Percentiles rank a stretch among this genome's conserved stretches.
phyloP scores from a whole-genome alignment of 2,329 filamentous ascomycete genomes.

The Aspergillus sp. region DNA sequence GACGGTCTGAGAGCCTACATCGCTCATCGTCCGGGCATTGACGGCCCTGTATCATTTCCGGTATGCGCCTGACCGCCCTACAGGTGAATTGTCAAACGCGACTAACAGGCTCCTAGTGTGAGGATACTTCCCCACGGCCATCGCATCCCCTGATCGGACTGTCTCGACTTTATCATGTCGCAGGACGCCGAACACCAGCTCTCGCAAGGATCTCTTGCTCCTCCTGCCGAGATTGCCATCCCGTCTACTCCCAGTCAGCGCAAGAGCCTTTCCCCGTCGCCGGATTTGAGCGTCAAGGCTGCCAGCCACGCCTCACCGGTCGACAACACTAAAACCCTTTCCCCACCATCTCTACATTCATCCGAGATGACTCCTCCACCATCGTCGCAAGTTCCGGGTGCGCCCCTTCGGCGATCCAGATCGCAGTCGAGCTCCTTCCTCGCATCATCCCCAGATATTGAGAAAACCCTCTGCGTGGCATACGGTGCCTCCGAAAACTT shows the following conservation, averaged over 20 bases:
- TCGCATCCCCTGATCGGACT: slow-evolving; percentile 8
- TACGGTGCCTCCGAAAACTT: slow-evolving; percentile 45
- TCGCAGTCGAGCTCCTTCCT: slow-evolving; percentile 36
- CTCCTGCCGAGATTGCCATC: slow-evolving; percentile 37
- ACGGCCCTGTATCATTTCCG: slow-evolving; percentile 15
- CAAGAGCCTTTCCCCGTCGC: slow-evolving; percentile 35
- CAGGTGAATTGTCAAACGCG: background rate
- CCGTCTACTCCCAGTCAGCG: slow-evolving; percentile 35
- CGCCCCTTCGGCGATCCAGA: slow-evolving; percentile 43
- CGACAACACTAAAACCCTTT: slow-evolving; percentile 34
- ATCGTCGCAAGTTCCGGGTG: slow-evolving; percentile 56
- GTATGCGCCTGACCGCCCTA: slow-evolving; percentile 24
- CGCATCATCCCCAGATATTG: slow-evolving; percentile 50
- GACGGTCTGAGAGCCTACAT: background rate
- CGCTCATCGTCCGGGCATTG: background rate
- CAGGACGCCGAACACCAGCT: slow-evolving; percentile 25
- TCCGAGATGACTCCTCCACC: slow-evolving; percentile 61
- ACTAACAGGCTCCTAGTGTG: slow-evolving; percentile 22
- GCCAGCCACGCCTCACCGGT: slow-evolving; percentile 33
- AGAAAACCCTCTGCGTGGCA: slow-evolving; percentile 41
- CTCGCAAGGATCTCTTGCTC: slow-evolving; percentile 36
- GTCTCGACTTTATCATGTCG: slow-evolving; percentile 27
- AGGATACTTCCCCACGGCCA: slow-evolving; percentile 20
- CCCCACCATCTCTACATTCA: slow-evolving; percentile 48
- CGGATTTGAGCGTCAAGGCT: slow-evolving; percentile 30